Evolutionary conservation across 495 filamentous ascomycete species (phyloP).

Genomic region (Penicillium turbatum): DNA sequence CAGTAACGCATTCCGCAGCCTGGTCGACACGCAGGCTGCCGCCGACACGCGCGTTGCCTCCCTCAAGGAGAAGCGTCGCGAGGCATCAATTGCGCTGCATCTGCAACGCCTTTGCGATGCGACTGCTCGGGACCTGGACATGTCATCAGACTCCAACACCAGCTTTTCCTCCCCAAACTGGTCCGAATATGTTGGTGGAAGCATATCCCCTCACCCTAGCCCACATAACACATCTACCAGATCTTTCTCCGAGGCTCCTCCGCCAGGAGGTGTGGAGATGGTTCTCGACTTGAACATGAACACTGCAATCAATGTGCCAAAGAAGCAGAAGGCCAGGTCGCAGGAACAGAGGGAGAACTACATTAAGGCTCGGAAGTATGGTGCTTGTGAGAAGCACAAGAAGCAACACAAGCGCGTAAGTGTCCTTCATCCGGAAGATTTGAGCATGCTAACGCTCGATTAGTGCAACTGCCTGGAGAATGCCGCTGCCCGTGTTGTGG

Average conservation of each 20-base stretch:
- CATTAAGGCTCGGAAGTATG: slow-evolving; percentile 45
- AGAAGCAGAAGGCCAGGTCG: slow-evolving; percentile 45
- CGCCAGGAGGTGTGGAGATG: slow-evolving; percentile 32
- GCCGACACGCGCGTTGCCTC: slow-evolving; percentile 32
- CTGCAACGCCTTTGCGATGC: slow-evolving; percentile 38
- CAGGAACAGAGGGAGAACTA: slow-evolving; percentile 47
- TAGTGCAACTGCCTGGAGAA: slow-evolving; percentile 48
- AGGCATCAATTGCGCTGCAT: slow-evolving; percentile 42
- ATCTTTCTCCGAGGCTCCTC: slow-evolving; percentile 11
- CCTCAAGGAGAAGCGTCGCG: slow-evolving; percentile 43
- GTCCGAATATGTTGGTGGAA: slow-evolving; percentile 32
- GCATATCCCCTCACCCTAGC: slow-evolving; percentile 24
- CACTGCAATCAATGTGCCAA: slow-evolving; percentile 38
- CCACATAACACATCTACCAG: slow-evolving; percentile 19
- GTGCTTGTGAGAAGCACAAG: slow-evolving; percentile 46
- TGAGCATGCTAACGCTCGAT: slow-evolving; percentile 18
- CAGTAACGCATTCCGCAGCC: slow-evolving; percentile 28
- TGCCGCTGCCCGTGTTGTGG: slow-evolving; percentile 23
- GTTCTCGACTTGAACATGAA: slow-evolving; percentile 50
- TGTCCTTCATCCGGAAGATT: background rate
- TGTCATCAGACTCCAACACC: slow-evolving; percentile 33
- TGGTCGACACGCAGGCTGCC: slow-evolving; percentile 42
- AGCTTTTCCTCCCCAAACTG: slow-evolving; percentile 37
- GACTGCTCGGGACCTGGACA: slow-evolving; percentile 26
- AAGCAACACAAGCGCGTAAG: slow-evolving; percentile 48